Percentiles rank a stretch among this genome's conserved stretches.
Evolutionary conservation across 2,329 filamentous ascomycete genomes (phyloP).

Genomic region (Gnomoniopsis smithogilvyi): DNA sequence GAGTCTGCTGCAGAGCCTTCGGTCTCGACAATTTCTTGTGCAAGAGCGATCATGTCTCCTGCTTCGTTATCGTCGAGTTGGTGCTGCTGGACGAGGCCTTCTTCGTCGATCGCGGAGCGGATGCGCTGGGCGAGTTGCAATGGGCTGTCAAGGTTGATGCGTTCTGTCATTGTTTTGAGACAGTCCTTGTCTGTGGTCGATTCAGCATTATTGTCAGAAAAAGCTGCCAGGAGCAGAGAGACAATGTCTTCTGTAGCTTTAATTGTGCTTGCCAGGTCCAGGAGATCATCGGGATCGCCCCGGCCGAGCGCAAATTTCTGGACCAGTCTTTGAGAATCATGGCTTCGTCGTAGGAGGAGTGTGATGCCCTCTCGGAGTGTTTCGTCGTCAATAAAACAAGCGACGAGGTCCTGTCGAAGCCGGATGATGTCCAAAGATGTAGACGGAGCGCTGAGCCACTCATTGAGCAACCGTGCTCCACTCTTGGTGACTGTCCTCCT

Average conservation of each 20-base stretch:
- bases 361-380: constrained; percentile 68
- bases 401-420: constrained; percentile 76
- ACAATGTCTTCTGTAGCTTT: constrained; percentile 67
- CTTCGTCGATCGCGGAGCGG: constrained; percentile 80
- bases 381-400: constrained; percentile 64
- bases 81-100: constrained; percentile 79
- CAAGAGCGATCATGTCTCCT: constrained; percentile 67
- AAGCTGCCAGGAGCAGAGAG: constrained; percentile 35
- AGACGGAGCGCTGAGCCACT: constrained; percentile 85
- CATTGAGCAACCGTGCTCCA: constrained; percentile 77
- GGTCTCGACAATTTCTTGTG: constrained; percentile 65
- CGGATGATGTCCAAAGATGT: constrained; percentile 81
- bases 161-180: constrained; percentile 44
- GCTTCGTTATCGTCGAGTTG: constrained; percentile 70
- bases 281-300: constrained; percentile 87
- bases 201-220: constrained; percentile 1
- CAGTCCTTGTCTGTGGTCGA: constrained; percentile 26
- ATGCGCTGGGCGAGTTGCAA: constrained; percentile 69
- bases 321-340: constrained; percentile 84
- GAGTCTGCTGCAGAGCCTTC: constrained; percentile 61
- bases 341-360: constrained; percentile 66
- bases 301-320: constrained; percentile 92
- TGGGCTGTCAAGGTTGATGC: constrained; percentile 66
- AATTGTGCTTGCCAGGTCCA: constrained; percentile 80
- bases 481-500: constrained; percentile 88